Evolutionary conservation across 192 early-diverging fungal species (phyloP), one percentile per base, ranked within the genome.

Genomic region (Piromyces finnis): DNA sequence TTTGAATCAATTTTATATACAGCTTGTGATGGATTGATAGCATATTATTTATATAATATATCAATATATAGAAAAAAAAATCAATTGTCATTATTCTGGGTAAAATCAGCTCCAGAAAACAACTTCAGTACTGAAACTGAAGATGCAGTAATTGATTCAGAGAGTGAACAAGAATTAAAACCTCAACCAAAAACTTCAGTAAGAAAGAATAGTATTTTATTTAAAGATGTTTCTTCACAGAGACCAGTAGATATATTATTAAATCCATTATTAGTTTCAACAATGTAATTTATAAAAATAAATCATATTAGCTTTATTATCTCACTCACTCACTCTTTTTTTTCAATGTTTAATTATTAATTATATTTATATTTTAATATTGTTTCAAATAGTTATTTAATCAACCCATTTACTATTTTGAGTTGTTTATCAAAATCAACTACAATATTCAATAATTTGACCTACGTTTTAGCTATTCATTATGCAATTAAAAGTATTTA

Each of bases 391-490:
- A 37, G 32, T n/a, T 79, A 68, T 35, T 81, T 77, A 77, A 26
- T 81, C 1, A 81, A 81, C 29, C 80, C 80, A 22, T 79, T 81
- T 18, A 29, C 27, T 1, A 37, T 84, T 36, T 78, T 51, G 27
- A 37, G 32, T 29, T 85, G 84, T 77, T 77, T 85, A 29, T 77
- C 84, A 79, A 36, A 85, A 78, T 94, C 94, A 5, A 95, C 95
- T 0, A 85, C 92, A 27, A 59, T 92, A 15, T 94, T 96, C 81
- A 94, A 89, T 30, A 92, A 93, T 80, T 81, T 94, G 15, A 89
- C 93, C 9, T 84, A 94, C n/a, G 87, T 93, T n/a, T 81, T 88
- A n/a, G 89, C 90, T 6, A 82, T 97, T 17, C 89, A 88, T 81
- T 91, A 85, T 86, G 94, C 92, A 14, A 80, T 89, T 18, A 83